These are phyloP conservation scores for Pseudozyma sp. DNA, from an alignment of 1,284 basidiomycete genomes.

Conservation along the genomic window DNA sequence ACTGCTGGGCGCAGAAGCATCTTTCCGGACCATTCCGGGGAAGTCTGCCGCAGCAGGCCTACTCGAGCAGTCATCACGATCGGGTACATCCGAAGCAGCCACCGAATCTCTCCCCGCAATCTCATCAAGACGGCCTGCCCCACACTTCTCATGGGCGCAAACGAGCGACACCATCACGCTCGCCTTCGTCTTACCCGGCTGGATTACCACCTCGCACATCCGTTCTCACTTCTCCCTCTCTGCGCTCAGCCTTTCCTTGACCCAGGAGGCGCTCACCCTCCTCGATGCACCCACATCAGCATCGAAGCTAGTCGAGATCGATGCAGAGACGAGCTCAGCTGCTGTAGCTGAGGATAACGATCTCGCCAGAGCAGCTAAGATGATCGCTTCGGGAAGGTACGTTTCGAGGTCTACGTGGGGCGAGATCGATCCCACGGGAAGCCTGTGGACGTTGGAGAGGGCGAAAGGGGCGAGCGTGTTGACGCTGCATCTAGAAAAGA, in stretches of 20 bases:
- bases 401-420: conserved; percentile 56
- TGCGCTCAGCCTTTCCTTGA: conserved; percentile 77
- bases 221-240: conserved; percentile 75
- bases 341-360: conserved; percentile 15
- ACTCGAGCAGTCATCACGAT: conserved; percentile 51
- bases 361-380: conserved; percentile 24
- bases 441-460: conserved; percentile 59
- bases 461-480: conserved; percentile 34
- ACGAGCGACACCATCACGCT: conserved; percentile 83
- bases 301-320: conserved; percentile 75
- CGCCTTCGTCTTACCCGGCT: conserved; percentile 81
- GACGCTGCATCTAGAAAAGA: conserved; percentile 61
- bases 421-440: conserved; percentile 49
- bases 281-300: conserved; percentile 7
- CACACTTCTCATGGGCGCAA: conserved; percentile 87
- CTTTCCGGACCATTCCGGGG: not conserved
- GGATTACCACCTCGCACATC: conserved; percentile 56
- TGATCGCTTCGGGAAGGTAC: conserved; percentile 44
- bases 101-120: not conserved
- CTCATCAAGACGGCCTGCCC: conserved; percentile 22
- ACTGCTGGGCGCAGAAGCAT: conserved; percentile 32
- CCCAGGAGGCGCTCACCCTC: conserved; percentile 65
- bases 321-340: not conserved
- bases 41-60: not conserved
- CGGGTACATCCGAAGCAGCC: conserved; percentile 40